Evolutionary conservation across 2,329 filamentous ascomycete genomes (phyloP), one percentile per base, ranked within the genome.

Genomic region (Ceratocystis destructans): DNA sequence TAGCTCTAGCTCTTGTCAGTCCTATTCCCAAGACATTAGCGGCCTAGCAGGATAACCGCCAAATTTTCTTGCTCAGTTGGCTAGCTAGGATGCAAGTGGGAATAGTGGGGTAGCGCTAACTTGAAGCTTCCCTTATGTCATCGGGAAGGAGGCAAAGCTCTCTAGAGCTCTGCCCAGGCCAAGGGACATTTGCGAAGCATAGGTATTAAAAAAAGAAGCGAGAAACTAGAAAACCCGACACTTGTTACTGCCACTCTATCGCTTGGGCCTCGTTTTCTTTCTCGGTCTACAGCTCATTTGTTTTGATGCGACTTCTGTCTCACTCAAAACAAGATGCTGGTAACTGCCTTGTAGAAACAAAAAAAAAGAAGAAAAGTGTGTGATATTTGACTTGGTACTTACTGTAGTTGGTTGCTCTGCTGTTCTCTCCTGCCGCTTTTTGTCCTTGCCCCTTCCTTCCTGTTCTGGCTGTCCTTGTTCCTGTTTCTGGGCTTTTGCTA

Each of bases 401-500:
- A 31, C 61, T 28, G 59, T n/a, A 33, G 25, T 44, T 17, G 22
- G 55, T 59, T 59, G 28, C 55, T 59, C 55, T 59, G 55, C 6
- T 59, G 17, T 59, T 31, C 22, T 37, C n/a, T 53, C 25, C 17
- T n/a, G 15, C 37, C 22, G 15, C 20, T n/a, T 15, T 33, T 20
- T 10, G 28, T 25, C 62, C 28, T 53, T 55, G 62, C 62, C 62
- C 62, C 62, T 64, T 64, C 62, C 62, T 64, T 62, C 61, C 61
- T 63, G 20, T 55, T 28, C 20, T 64, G 17, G 44, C 37, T 53
- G 28, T 46, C 41, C 45, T 53, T n/a, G 28, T 37, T 53, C 25
- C 25, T 20, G 17, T 61, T 61, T 62, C 25, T 55, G 22, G 17
- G 28, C 37, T 57, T 7, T 45, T 57, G 48, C 48, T 28, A 15